Conservation (phyloP, 129 eudicot species). For the Lonicera japonica region DNA sequence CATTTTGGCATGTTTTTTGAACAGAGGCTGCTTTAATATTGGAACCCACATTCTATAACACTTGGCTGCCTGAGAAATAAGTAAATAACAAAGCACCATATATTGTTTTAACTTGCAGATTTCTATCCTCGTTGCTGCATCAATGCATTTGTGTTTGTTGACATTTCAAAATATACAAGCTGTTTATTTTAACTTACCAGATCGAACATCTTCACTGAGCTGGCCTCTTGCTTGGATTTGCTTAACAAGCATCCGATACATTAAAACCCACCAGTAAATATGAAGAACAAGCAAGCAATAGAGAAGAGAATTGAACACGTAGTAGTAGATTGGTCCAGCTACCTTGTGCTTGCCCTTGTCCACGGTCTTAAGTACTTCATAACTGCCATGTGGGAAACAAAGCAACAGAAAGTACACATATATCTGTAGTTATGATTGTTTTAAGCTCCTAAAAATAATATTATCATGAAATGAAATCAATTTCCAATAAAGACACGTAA, state of each 20-base stretch:
- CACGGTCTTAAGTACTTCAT: constrained; percentile 47
- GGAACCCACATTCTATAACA: background rate
- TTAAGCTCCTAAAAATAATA: constrained; percentile 8
- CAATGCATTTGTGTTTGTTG: no score
- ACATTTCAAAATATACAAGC: background rate
- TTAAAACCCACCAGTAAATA: constrained; percentile 82
- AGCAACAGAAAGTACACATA: background rate
- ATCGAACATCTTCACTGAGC: constrained; percentile 73
- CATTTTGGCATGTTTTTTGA: no score
- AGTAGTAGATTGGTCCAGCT: constrained; percentile 60
- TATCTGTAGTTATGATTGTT: background rate
- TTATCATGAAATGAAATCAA: no score
- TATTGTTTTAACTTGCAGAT: no score
- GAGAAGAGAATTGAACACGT: constrained; percentile 73
- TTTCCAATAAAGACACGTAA: no score
- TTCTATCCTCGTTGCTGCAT: no score
- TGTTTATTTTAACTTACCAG: constrained; percentile 43
- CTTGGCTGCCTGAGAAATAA: no score
- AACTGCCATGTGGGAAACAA: constrained; percentile 30
- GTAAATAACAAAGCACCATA: no score
- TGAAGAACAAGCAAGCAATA: constrained; percentile 67
- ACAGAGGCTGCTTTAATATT: no score
- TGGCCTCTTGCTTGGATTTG: constrained; percentile 74
- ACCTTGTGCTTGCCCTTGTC: constrained; percentile 52
- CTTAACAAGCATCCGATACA: constrained; percentile 76